These are phyloP conservation scores for Nicotiana otophora DNA, from an alignment of 257 asterid species.

Conservation along the genomic window DNA sequence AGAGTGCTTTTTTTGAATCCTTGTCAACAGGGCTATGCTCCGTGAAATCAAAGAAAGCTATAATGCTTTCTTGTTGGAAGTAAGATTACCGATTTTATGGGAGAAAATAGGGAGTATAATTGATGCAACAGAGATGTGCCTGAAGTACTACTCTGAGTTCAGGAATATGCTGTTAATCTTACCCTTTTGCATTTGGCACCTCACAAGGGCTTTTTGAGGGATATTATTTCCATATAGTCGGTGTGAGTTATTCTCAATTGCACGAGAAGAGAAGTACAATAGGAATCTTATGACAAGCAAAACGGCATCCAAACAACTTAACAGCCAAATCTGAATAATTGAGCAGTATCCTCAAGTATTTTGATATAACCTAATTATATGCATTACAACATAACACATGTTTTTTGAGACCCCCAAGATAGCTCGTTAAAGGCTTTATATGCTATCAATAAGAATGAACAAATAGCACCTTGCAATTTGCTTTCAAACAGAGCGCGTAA, in stretches of 20 bases:
- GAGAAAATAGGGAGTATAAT: background rate
- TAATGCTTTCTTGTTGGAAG: background rate
- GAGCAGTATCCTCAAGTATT: background rate
- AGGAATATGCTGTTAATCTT: background rate
- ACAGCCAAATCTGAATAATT: background rate
- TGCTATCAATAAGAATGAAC: background rate
- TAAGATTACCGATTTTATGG: background rate
- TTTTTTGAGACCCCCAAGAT: background rate
- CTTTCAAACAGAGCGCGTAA: background rate
- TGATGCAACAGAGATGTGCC: background rate
- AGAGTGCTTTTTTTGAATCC: background rate
- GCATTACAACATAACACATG: background rate
- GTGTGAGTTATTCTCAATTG: background rate
- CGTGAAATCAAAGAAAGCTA: background rate
- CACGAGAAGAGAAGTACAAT: background rate
- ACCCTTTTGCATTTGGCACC: background rate
- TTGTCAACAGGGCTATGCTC: background rate
- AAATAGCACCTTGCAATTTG: background rate
- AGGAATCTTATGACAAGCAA: background rate
- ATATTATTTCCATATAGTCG: background rate
- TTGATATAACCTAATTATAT: background rate
- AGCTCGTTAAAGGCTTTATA: background rate
- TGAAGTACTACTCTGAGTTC: background rate
- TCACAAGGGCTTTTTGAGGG: background rate
- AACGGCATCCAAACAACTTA: background rate